Evolutionary conservation across 805 yeast genomes (phyloP), one percentile per base, ranked within the genome.

Genomic region (Pichia ethanolica): DNA sequence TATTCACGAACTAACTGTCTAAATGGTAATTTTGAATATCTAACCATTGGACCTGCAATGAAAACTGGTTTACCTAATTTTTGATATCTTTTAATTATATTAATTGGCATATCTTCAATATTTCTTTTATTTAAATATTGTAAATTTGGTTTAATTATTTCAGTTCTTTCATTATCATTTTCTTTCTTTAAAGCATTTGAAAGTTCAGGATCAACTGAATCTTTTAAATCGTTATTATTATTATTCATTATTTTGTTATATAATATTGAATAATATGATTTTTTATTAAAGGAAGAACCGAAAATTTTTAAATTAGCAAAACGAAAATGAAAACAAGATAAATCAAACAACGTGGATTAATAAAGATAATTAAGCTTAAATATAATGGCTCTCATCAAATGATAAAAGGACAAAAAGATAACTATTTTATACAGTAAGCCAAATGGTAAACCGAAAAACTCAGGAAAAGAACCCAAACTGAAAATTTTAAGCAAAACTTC

Each of bases 31-130:
- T 93, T 91, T 1, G 96, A 88, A 71, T 93, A 93, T 46, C 99
- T 72, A 1, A 93, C 99, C 99, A 93, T 93, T 5, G 99, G 99
- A 0, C 98, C 99, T 1, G 87, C 82, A 10, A 86, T 74, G 40
- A 74, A 76, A 1, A 78, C 88, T 0, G 84, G 83, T 51, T 83
- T 66, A 5, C 71, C 70, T 52, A 74, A 77, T 3, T 57, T 47
- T 54, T 67, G 63, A 61, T 83, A 70, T 50, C 73, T 66, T 47
- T 70, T 67, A 10, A 82, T 71, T 13, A 82, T 76, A 39, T 69
- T 63, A 20, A 81, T 57, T 12, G 86, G 86, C 56, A 77, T 77
- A 63, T 78, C 74, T 34, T 68, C 61, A 14, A 75, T 71, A 42
- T 69, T 63, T 52, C 82, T 66, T 35, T 57, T 41, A 9, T 57